A percentile compares a stretch with the other conserved stretches of the same genome.
phyloP scores from a whole-genome alignment of 2,329 filamentous ascomycete species.

The Lizonia empirigonia region DNA sequence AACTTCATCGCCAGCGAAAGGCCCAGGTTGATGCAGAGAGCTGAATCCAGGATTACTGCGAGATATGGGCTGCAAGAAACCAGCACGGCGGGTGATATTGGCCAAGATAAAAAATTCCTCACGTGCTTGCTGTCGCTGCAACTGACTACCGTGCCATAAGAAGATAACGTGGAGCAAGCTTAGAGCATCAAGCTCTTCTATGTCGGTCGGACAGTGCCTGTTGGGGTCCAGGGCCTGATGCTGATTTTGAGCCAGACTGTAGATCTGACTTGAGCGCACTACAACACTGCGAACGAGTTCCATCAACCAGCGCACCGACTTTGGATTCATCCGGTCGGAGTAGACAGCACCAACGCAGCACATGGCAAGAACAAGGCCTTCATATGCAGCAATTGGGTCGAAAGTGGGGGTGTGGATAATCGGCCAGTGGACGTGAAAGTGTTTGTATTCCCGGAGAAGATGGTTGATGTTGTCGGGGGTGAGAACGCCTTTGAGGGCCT shows the following conservation, averaged over 20 bases:
- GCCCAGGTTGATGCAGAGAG: conserved; percentile 64
- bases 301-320: conserved; percentile 71
- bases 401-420: conserved; percentile 75
- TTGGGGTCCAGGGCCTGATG: conserved; percentile 50
- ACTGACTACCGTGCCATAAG: conserved; percentile 71
- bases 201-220: conserved; percentile 46
- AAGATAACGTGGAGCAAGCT: conserved; percentile 66
- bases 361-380: conserved; percentile 71
- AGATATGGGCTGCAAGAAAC: conserved; percentile 61
- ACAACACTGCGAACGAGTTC: conserved; percentile 65
- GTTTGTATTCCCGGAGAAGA: conserved; percentile 72
- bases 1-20: conserved; percentile 50
- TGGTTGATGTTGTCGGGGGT: conserved; percentile 71
- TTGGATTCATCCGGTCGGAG: conserved; percentile 65
- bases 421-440: conserved; percentile 76
- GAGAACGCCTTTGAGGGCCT: conserved; percentile 62
- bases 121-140: conserved; percentile 68
- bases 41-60: conserved; percentile 59
- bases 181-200: conserved; percentile 72
- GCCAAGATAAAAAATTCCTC: conserved; percentile 64
- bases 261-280: conserved; percentile 61
- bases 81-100: conserved; percentile 61
- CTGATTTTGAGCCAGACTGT: conserved; percentile 48
- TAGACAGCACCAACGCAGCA: conserved; percentile 78
- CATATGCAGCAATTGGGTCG: conserved; percentile 67